Evolutionary conservation across 1,284 basidiomycete species (phyloP), one percentile per base, ranked within the genome.

Genomic region (Trichosporon coremiiforme): DNA sequence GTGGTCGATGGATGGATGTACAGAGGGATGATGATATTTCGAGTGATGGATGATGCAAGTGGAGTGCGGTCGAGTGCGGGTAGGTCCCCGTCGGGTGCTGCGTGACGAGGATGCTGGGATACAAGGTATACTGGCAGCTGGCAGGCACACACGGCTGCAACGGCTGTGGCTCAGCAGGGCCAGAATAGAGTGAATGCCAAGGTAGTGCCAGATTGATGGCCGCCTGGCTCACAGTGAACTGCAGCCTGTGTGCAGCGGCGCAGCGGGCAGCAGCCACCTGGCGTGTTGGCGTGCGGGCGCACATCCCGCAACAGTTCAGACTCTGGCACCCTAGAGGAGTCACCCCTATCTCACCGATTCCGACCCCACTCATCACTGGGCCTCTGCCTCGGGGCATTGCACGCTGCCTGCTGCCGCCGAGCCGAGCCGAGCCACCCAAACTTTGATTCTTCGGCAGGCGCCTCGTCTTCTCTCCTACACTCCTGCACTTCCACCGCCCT

Each of bases 191-290:
- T 53, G 4, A 9, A 53, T 2, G 47, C 47, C 47, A 47, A 47
- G 45, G n/a, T 7, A 3, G 17, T n/a, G 41, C 41, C 7, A 7
- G 41, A n/a, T 5, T 17, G 41, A 10, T 38, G 36, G 45, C n/a
- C 45, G n/a, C 17, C n/a, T 20, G n/a, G 45, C n/a, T n/a, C 5
- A 3, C 17, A 53, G n/a, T 17, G 45, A 47, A 6, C 12, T n/a
- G 45, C 15, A 2, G 10, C 15, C 45, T 17, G 38, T 12, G 41
- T 17, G 8, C 47, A 22, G 47, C 47, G 47, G 47, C 47, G 47
- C 20, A 22, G 47, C 47, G 47, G 47, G 47, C 47, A 53, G 47
- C 47, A 53, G 47, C 47, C 47, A 53, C 47, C 47, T 22, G 47
- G 47, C 47, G 17, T 5, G 5, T 47, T 15, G 20, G n/a, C 47